Percentiles rank a stretch among this genome's conserved stretches.
These are phyloP conservation scores for Colletotrichum graminicola DNA, from an alignment of 2,329 filamentous ascomycete species.

Conservation along the genomic window DNA sequence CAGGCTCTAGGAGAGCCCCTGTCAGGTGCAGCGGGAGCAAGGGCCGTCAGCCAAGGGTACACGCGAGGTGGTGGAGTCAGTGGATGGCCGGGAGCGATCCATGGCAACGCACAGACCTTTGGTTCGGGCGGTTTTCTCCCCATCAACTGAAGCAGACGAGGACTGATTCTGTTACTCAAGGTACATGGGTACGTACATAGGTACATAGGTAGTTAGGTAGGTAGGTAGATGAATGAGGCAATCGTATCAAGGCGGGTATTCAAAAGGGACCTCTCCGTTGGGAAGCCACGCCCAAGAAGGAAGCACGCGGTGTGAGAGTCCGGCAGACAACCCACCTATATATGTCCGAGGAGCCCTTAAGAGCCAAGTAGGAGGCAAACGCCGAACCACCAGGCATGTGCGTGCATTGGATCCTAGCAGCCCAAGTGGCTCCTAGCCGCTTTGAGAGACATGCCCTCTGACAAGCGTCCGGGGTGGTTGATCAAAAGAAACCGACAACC, in stretches of 20 bases:
- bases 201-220: no score
- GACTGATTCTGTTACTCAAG: background rate
- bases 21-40: conserved; percentile 29
- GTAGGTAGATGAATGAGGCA: no score
- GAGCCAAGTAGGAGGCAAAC: background rate
- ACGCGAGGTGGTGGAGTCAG: conserved; percentile 5
- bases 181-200: background rate
- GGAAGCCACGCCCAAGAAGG: background rate
- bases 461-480: background rate
- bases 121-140: conserved; percentile 14
- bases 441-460: background rate
- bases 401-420: background rate
- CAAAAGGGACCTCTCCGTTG: background rate
- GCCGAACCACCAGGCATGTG: background rate
- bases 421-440: background rate
- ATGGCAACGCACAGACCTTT: conserved; percentile 26
- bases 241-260: background rate
- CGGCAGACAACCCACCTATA: background rate
- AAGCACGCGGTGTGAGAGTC: background rate
- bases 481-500: background rate
- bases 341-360: background rate
- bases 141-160: background rate
- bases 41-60: conserved; percentile 13
- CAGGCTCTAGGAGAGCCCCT: conserved; percentile 8
- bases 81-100: conserved; percentile 5